These are phyloP conservation scores for Acanthamoeba quina DNA, from an alignment of 208 protist genomes.

Conservation along the genomic window DNA sequence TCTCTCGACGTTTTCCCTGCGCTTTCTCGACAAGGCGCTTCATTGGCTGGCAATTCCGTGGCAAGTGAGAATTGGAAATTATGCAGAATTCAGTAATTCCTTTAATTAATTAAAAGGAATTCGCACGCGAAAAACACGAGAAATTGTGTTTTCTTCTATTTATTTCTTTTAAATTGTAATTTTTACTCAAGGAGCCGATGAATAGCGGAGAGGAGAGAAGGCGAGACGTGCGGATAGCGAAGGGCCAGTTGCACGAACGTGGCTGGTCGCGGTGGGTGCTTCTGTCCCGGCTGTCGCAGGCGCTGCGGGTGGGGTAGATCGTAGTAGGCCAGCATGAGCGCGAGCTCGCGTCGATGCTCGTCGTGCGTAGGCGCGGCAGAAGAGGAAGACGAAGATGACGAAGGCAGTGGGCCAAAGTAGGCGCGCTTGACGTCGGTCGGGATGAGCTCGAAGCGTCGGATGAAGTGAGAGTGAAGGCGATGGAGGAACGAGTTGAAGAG, in stretches of 20 bases:
- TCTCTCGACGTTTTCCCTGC: constrained; percentile 44
- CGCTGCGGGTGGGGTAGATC: neutral
- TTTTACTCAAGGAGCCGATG: neutral
- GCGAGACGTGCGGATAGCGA: constrained; percentile 9
- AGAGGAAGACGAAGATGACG: neutral
- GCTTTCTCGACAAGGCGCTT: neutral
- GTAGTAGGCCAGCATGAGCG: constrained; percentile 22
- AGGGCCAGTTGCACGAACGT: constrained; percentile 11
- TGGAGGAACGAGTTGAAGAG: constrained; percentile 29
- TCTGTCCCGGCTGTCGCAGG: neutral
- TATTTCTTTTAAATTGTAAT: no score
- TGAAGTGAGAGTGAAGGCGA: neutral
- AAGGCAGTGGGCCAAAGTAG: neutral
- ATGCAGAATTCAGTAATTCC: neutral
- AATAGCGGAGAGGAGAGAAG: neutral
- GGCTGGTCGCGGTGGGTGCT: neutral
- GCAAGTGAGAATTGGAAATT: neutral
- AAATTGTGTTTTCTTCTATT: neutral
- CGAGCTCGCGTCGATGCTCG: neutral
- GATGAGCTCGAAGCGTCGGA: neutral
- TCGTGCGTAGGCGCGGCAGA: neutral
- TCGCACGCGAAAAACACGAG: neutral
- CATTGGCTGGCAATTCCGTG: neutral
- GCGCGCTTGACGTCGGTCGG: neutral
- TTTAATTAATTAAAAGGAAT: no score